Base-by-base conservation (phyloP, 257 asterid species). In the Verbena officinalis region DNA sequence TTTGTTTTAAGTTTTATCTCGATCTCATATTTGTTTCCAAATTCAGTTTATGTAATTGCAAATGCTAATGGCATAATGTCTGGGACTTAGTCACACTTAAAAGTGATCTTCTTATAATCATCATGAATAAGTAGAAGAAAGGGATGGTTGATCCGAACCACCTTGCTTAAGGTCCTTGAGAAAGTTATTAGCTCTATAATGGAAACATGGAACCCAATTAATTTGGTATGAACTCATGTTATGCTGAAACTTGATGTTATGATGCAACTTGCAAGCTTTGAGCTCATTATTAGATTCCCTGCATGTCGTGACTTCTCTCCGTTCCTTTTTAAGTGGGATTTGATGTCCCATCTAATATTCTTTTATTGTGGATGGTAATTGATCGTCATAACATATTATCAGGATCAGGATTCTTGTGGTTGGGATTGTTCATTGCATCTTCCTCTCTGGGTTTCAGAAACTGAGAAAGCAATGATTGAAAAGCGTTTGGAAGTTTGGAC, bases 371-470 rank as follows among this genome's bases (percentile, higher is more conserved):
- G 45, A 40, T 62, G 51, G 16, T 55, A 11, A 23, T 54, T 31
- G 44, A 6, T 14, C 33, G 20, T 59, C 66, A 52, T 12, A 52
- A 21, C 39, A 36, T 48, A n/a, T 24, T 50, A 52, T 69, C 39
- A 21, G 43, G 27, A 30, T 15, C 5, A 42, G 0, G 70, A 64
- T 56, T 63, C 72, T 52, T 68, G 67, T 67, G 69, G 13, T 59
- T 87, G 96, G 97, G 96, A 90, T 81, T 90, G 97, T 70, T 72
- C 92, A 60, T 77, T 90, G 83, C 95, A 90, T 84, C 96, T 90
- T 67, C 99, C 99, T 44, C 88, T 93, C 13, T 93, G 97, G 96
- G 95, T 93, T 69, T 90, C 97, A 7, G 69, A 77, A 30, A 80
- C 89, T n/a, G 97, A 93, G 78, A 86, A 78, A 71, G 77, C 71